Evolutionary conservation across 164 flowering plant species (phyloP).

Genomic region (Buxus sempervirens): DNA sequence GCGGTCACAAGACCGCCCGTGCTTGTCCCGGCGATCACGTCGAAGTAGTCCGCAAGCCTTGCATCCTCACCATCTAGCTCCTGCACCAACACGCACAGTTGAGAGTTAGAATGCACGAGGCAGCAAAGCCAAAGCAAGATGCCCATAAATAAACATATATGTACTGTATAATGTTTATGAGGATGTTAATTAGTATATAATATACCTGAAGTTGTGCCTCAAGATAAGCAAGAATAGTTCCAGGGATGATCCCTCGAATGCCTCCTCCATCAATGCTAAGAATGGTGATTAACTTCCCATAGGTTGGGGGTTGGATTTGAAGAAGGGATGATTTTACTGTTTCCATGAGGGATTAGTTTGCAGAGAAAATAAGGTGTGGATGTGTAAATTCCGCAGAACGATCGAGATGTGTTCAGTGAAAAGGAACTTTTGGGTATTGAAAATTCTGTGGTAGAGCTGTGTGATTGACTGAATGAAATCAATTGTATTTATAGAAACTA

Average conservation of each 20-base stretch:
- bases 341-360: not conserved
- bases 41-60: slow-evolving; percentile 47
- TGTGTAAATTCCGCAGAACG: not conserved
- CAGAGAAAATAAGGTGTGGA: not conserved
- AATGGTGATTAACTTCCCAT: slow-evolving; percentile 30
- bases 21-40: slow-evolving; percentile 44
- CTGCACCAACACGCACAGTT: slow-evolving; percentile 13
- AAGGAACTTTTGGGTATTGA: not conserved
- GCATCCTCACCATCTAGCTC: slow-evolving; percentile 36
- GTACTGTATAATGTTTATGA: too few species aligned
- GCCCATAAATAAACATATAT: too few species aligned
- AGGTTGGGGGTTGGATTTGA: slow-evolving; percentile 26
- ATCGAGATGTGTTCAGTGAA: not conserved
- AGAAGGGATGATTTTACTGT: too few species aligned
- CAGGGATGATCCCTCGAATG: slow-evolving; percentile 35
- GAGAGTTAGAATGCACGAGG: too few species aligned
- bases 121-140: too few species aligned
- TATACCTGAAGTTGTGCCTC: slow-evolving; percentile 33
- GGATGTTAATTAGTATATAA: too few species aligned
- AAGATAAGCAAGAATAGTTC: slow-evolving; percentile 28
- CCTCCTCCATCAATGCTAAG: slow-evolving; percentile 47
- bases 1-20: slow-evolving; percentile 41
- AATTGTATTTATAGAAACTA: not conserved
- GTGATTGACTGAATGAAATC: not conserved
- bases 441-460: not conserved